A percentile compares a stretch with the other conserved stretches of the same genome.
phyloP scores from a whole-genome alignment of 345 rosid genomes.

The Geranium rotundifolium region DNA sequence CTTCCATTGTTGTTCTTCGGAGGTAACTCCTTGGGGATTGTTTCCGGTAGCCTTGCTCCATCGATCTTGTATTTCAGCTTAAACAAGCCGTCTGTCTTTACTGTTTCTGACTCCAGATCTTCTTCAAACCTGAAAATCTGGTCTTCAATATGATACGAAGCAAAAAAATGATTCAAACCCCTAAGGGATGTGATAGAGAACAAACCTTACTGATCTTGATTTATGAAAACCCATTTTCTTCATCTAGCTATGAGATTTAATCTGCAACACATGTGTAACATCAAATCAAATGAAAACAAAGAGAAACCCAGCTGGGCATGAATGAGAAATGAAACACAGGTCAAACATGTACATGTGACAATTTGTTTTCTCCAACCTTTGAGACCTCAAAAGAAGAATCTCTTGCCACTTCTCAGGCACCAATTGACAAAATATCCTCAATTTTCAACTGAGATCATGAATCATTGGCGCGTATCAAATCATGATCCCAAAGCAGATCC shows the following conservation, averaged over 20 bases:
- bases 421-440: not conserved
- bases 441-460: not conserved
- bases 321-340: not conserved
- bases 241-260: conserved; percentile 3
- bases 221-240: conserved; percentile 24
- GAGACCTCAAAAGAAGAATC: too few species aligned
- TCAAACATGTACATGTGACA: not conserved
- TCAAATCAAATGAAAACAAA: not conserved
- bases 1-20: conserved; percentile 21
- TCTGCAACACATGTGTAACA: not conserved
- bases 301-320: not conserved
- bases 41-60: conserved; percentile 30
- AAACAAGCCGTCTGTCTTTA: conserved; percentile 27
- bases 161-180: not conserved
- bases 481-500: not conserved
- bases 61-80: conserved; percentile 37
- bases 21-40: conserved; percentile 13
- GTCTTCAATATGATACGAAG: not conserved
- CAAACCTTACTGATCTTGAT: conserved; percentile 73
- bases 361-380: too few species aligned
- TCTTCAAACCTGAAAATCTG: conserved; percentile 41
- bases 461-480: not conserved
- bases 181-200: conserved; percentile 6
- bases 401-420: too few species aligned
- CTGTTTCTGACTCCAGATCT: conserved; percentile 35